A percentile compares a stretch with the other conserved stretches of the same genome.
Conservation (phyloP, 371 early-diverging fungal species). For the Cladochytrium tenue region DNA sequence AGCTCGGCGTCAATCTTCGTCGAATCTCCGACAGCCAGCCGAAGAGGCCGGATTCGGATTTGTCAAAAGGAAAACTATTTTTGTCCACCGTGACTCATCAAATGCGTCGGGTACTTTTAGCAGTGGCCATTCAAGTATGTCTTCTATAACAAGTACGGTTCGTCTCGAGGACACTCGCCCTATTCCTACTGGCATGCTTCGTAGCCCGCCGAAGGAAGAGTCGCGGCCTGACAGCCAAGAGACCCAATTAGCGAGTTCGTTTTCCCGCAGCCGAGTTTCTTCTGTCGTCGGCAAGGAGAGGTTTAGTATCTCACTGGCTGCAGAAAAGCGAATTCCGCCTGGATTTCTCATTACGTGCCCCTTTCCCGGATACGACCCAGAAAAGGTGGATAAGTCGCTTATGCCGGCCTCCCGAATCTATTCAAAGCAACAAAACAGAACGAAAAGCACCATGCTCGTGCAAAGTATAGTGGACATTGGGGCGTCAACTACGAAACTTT, state of each 20-base stretch:
- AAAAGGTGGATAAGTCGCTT: constrained; percentile 28
- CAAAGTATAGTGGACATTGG: too few relatives aligned
- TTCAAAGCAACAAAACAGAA: background rate
- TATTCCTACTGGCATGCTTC: constrained; percentile 28
- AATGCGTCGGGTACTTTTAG: too few relatives aligned
- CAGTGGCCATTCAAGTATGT: too few relatives aligned
- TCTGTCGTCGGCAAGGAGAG: too few relatives aligned
- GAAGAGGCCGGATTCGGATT: constrained; percentile 19
- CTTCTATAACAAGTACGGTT: too few relatives aligned
- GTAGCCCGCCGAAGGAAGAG: constrained; percentile 17
- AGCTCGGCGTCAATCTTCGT: background rate
- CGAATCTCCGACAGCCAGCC: constrained; percentile 2
- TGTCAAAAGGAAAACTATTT: constrained; percentile 17
- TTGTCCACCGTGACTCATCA: constrained; percentile 3
- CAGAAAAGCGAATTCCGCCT: constrained; percentile 24
- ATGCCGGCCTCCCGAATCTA: background rate
- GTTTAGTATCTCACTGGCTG: background rate
- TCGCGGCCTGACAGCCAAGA: background rate
- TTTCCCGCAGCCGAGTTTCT: too few relatives aligned
- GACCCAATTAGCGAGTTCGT: too few relatives aligned
- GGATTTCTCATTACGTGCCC: constrained; percentile 45
- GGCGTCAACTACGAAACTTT: too few relatives aligned
- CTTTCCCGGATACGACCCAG: constrained; percentile 53
- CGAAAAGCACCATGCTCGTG: too few relatives aligned
- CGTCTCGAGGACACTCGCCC: constrained; percentile 8